Conservation (phyloP, 2,329 filamentous ascomycete genomes). For the Keithomyces neogunnii region DNA sequence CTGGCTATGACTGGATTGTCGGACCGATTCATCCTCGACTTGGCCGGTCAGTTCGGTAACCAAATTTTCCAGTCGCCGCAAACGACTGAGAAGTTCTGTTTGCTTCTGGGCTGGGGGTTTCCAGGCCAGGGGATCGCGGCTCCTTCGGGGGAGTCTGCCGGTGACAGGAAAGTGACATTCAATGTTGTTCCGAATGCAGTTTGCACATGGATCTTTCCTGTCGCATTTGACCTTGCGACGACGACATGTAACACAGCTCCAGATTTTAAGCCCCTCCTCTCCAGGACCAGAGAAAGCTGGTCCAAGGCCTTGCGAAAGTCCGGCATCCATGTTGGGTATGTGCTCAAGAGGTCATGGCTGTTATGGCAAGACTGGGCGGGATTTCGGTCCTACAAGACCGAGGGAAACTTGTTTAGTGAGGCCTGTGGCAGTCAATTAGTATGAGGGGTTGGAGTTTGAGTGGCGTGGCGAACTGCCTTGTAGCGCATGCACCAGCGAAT, state of each 20-base stretch:
- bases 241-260: conserved; percentile 24
- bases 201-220: conserved; percentile 19
- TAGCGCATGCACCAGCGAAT: too few relatives aligned
- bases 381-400: too few relatives aligned
- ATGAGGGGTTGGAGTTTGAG: too few relatives aligned
- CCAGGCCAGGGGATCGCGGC: conserved; percentile 9
- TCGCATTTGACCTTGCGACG: conserved; percentile 23
- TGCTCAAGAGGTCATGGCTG: too few relatives aligned
- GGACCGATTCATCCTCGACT: conserved; percentile 15
- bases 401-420: too few relatives aligned
- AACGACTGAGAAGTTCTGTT: conserved; percentile 19
- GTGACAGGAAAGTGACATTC: conserved; percentile 24
- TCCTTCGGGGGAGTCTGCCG: conserved; percentile 20
- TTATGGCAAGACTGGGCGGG: too few relatives aligned
- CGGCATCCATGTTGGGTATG: too few relatives aligned
- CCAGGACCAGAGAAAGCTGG: too few relatives aligned
- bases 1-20: too few relatives aligned
- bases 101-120: conserved; percentile 19
- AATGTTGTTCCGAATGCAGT: conserved; percentile 16
- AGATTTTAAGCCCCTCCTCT: conserved; percentile 15
- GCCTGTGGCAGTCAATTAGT: too few relatives aligned
- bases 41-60: conserved; percentile 22
- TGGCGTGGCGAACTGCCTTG: too few relatives aligned
- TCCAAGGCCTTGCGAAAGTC: not conserved
- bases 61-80: conserved; percentile 20